phyloP scores from a whole-genome alignment of 495 filamentous ascomycete species.

The Amniculicola lignicola region DNA sequence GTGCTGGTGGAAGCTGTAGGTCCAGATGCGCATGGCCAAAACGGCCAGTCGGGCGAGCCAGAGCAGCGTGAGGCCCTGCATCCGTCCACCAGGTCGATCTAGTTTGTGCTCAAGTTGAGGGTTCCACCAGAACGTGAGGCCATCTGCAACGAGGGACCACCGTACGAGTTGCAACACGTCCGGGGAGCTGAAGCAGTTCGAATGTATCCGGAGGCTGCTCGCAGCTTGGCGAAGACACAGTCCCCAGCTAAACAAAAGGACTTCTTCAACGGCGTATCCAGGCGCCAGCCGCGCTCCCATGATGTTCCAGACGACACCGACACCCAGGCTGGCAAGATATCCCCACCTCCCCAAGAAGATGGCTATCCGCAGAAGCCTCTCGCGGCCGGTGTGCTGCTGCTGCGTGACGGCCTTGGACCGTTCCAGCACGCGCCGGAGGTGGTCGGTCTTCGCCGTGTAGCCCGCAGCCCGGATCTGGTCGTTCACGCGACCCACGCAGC shows the following conservation, averaged over 20 bases:
- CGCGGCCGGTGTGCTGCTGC: background rate
- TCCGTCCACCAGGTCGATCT: constrained; percentile 59
- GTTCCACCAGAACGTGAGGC: constrained; percentile 73
- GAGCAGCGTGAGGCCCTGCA: constrained; percentile 63
- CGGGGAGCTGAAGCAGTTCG: constrained; percentile 1
- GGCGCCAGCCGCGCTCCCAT: constrained; percentile 32
- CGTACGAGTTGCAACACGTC: constrained; percentile 36
- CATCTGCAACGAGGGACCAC: constrained; percentile 50
- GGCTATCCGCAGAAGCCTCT: constrained; percentile 44
- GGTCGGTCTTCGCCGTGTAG: constrained; percentile 77
- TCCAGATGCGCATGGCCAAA: constrained; percentile 51
- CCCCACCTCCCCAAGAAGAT: constrained; percentile 50
- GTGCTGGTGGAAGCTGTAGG: constrained; percentile 44
- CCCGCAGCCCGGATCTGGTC: constrained; percentile 61
- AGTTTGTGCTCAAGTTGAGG: constrained; percentile 63
- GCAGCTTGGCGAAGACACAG: constrained; percentile 39
- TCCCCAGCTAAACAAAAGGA: background rate
- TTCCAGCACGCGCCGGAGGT: constrained; percentile 69
- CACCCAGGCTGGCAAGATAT: constrained; percentile 49
- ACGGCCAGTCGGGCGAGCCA: constrained; percentile 66
- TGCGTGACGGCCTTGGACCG: constrained; percentile 50
- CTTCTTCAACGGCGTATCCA: background rate
- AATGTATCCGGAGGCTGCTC: constrained; percentile 16
- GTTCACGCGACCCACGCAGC: constrained; percentile 66
- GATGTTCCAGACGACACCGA: constrained; percentile 55